Conservation (phyloP, 768 basidiomycete species). For the Amanita pseudoporphyria region DNA sequence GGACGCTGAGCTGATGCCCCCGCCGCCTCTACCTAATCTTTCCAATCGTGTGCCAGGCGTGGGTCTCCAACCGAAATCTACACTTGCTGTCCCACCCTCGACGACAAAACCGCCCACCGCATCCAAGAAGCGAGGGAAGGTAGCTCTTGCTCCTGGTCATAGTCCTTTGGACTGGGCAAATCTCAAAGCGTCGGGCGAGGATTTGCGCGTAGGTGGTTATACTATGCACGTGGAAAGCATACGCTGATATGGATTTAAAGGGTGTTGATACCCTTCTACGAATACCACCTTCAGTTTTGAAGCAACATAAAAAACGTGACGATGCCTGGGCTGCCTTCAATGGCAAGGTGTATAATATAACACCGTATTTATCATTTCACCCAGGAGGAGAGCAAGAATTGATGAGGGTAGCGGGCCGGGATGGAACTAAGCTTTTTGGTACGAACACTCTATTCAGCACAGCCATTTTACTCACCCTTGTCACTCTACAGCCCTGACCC, state of each 20-base stretch:
- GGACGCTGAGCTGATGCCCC: slow-evolving; percentile 46
- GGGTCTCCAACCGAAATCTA: slow-evolving; percentile 16
- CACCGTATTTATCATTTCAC: slow-evolving; percentile 83
- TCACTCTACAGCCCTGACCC: slow-evolving; percentile 60
- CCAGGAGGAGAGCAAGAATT: slow-evolving; percentile 93
- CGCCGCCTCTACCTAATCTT: slow-evolving; percentile 35
- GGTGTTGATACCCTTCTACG: slow-evolving; percentile 58
- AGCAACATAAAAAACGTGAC: slow-evolving; percentile 68
- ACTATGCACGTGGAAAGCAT: background rate
- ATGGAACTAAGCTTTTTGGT: slow-evolving; percentile 95
- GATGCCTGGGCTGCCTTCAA: slow-evolving; percentile 93
- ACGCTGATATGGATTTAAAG: slow-evolving; percentile 27
- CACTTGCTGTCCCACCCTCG: slow-evolving; percentile 47
- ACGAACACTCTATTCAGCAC: slow-evolving; percentile 18
- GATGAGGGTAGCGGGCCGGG: slow-evolving; percentile 90
- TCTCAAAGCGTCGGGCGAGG: slow-evolving; percentile 69
- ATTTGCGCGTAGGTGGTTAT: slow-evolving; percentile 54
- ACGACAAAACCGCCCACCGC: slow-evolving; percentile 47
- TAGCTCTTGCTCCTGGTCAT: slow-evolving; percentile 84
- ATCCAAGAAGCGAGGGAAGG: slow-evolving; percentile 61
- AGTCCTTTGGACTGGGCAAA: slow-evolving; percentile 92
- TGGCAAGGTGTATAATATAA: slow-evolving; percentile 96
- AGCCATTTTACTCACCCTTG: background rate
- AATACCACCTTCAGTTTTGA: slow-evolving; percentile 69
- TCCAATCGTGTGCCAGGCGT: slow-evolving; percentile 31